Evolutionary conservation across 345 rosid species (phyloP).

Genomic region (Cochlearia excelsa): DNA sequence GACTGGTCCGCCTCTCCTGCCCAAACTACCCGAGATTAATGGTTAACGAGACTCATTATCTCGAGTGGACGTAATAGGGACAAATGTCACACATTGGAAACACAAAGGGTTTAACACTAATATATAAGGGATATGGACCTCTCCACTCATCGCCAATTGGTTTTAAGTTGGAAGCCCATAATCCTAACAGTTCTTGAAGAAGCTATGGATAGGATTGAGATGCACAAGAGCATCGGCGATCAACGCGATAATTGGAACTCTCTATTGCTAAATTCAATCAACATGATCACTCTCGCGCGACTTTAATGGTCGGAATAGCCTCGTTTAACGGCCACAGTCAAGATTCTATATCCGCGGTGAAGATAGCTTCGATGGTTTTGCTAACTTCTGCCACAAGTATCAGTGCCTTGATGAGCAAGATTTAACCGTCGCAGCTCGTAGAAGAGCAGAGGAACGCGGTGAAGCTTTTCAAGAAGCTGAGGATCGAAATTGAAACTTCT

Average conservation of each 20-base stretch:
- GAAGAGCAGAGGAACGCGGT: conserved; percentile 48
- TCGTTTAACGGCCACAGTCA: conserved; percentile 6
- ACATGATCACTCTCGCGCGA: conserved; percentile 54
- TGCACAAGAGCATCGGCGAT: conserved; percentile 54
- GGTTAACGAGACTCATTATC: too few relatives aligned
- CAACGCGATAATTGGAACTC: conserved; percentile 63
- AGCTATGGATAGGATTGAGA: conserved; percentile 52
- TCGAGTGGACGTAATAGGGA: too few relatives aligned
- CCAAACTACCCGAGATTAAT: too few relatives aligned
- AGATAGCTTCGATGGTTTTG: conserved; percentile 39
- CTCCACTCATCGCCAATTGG: too few relatives aligned
- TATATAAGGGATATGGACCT: too few relatives aligned
- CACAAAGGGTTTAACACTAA: too few relatives aligned
- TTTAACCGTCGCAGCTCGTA: conserved; percentile 51
- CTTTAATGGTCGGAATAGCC: conserved; percentile 48
- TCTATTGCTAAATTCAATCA: conserved; percentile 53
- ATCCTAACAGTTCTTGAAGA: too few relatives aligned
- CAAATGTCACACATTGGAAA: too few relatives aligned
- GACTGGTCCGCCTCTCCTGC: too few relatives aligned
- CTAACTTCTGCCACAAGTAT: conserved; percentile 39
- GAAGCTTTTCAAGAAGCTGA: conserved; percentile 39
- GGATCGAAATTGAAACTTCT: conserved; percentile 26
- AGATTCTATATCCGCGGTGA: conserved; percentile 36
- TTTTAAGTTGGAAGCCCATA: too few relatives aligned
- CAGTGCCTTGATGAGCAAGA: conserved; percentile 42